Conservation (phyloP, 306 rosid species). For the Dalbergia oliveri region DNA sequence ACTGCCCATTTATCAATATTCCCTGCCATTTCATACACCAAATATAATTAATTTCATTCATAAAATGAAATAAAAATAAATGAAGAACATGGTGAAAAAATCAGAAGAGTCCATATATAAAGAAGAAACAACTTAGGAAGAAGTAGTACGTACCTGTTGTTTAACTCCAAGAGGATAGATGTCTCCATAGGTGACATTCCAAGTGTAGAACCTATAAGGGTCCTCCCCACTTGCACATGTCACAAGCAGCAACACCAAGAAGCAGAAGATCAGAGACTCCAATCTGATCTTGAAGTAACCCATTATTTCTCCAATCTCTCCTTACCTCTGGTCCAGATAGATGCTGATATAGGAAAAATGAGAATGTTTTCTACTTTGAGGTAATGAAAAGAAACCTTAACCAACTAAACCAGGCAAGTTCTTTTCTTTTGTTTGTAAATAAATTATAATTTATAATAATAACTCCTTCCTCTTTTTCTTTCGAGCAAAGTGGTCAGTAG, state of each 20-base stretch:
- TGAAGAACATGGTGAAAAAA: background rate
- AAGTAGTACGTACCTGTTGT: slow-evolving; percentile 62
- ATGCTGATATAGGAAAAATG: slow-evolving; percentile 17
- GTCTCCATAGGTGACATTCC: slow-evolving; percentile 92
- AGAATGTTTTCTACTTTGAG: background rate
- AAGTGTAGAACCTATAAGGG: slow-evolving; percentile 80
- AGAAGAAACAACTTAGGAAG: background rate
- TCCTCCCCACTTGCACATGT: slow-evolving; percentile 69
- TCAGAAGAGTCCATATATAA: background rate
- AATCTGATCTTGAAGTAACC: slow-evolving; percentile 41
- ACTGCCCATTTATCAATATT: slow-evolving; percentile 88
- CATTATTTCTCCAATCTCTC: slow-evolving; percentile 60
- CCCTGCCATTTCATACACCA: slow-evolving; percentile 66
- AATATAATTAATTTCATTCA: background rate
- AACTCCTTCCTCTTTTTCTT: background rate
- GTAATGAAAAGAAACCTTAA: background rate
- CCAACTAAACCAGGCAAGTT: slow-evolving; percentile 25
- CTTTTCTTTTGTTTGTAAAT: background rate
- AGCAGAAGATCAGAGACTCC: slow-evolving; percentile 32
- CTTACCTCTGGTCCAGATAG: slow-evolving; percentile 2
- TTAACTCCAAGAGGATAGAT: slow-evolving; percentile 89
- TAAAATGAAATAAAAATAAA: background rate
- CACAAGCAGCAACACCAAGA: slow-evolving; percentile 55
- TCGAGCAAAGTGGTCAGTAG: slow-evolving; percentile 22
- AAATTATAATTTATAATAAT: background rate